Evolutionary conservation across 495 filamentous ascomycete genomes (phyloP), one percentile per base, ranked within the genome.

Genomic region (Penicillium verhagenii): DNA sequence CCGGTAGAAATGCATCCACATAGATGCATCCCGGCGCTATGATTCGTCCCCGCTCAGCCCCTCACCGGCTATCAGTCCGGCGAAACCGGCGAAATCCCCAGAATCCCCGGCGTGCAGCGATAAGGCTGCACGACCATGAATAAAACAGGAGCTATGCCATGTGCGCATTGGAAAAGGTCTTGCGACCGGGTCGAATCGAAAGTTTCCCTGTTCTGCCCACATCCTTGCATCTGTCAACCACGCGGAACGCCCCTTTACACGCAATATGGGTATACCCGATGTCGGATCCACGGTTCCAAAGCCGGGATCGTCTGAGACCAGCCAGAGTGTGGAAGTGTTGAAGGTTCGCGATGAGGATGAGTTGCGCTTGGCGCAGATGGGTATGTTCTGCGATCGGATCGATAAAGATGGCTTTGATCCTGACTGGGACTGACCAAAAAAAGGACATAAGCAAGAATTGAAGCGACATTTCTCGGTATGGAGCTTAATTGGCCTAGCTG

Each of bases 361-460:
- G 53, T 44, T 73, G 54, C 69, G 72, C 46, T 40, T 75, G 69
- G 72, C 72, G 21, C 72, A 75, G 44, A 75, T 75, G 72, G 72
- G 72, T 75, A 51, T 11, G 65, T 20, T 57, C 59, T 43, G 16
- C n/a, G n/a, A n/a, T n/a, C n/a, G n/a, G n/a, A n/a, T n/a, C n/a
- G n/a, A n/a, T 47, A 11, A 40, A 4, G 21, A 47, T 7, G 20
- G 1, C 3, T 38, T 21, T 13, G 13, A 25, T n/a, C 4, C 25
- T 33, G 23, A 6, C 47, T 16, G 16, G 6, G 6, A 1, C 33
- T 35, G 14, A 35, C 14, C n/a, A 14, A 25, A 10, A 14, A 18
- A n/a, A 75, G 72, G 72, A n/a, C 72, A 75, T 44, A 71, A 66
- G 23, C 72, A 75, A 40, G 70, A 75, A 39, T 50, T 75, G 39